phyloP scores from a whole-genome alignment of 208 protist species.

The Leishmania tropica region DNA sequence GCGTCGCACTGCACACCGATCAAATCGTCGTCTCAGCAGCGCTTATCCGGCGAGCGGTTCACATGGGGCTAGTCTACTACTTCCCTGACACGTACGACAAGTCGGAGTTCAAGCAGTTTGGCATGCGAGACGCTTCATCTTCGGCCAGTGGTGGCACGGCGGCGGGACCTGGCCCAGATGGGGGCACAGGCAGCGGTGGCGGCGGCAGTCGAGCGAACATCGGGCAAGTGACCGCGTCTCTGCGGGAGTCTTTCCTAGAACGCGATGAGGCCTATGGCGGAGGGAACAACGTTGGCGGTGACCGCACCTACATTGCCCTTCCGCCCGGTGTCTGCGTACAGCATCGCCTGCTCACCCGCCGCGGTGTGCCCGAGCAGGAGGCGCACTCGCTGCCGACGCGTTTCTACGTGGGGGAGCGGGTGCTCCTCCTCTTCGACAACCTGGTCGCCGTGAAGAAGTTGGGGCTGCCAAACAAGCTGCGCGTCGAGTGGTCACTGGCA shows the following conservation, averaged over 20 bases:
- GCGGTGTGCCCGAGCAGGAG: slow-evolving; percentile 59
- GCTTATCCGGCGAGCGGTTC: slow-evolving; percentile 55
- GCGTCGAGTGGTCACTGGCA: slow-evolving; percentile 13
- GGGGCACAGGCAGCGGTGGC: neutral
- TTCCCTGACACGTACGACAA: slow-evolving; percentile 66
- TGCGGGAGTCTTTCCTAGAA: slow-evolving; percentile 13
- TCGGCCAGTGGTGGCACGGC: neutral
- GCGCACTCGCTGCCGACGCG: slow-evolving; percentile 54
- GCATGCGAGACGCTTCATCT: slow-evolving; percentile 10
- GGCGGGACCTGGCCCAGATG: neutral
- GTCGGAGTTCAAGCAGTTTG: slow-evolving; percentile 18
- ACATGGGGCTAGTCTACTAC: slow-evolving; percentile 69
- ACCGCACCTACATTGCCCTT: slow-evolving; percentile 39
- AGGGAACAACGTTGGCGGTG: neutral
- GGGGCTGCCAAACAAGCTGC: slow-evolving; percentile 6
- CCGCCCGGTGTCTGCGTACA: slow-evolving; percentile 55
- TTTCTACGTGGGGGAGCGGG: slow-evolving; percentile 64
- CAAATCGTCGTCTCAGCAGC: slow-evolving; percentile 60
- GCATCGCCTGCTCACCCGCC: slow-evolving; percentile 62
- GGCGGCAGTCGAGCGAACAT: slow-evolving; percentile 5
- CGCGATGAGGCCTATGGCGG: slow-evolving; percentile 14
- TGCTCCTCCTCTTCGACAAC: slow-evolving; percentile 66
- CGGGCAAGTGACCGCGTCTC: slow-evolving; percentile 22
- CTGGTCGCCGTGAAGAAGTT: slow-evolving; percentile 31
- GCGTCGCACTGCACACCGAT: slow-evolving; percentile 85